Conservation (phyloP, 495 filamentous ascomycete genomes). For the Thermothielavioides terrestris region DNA sequence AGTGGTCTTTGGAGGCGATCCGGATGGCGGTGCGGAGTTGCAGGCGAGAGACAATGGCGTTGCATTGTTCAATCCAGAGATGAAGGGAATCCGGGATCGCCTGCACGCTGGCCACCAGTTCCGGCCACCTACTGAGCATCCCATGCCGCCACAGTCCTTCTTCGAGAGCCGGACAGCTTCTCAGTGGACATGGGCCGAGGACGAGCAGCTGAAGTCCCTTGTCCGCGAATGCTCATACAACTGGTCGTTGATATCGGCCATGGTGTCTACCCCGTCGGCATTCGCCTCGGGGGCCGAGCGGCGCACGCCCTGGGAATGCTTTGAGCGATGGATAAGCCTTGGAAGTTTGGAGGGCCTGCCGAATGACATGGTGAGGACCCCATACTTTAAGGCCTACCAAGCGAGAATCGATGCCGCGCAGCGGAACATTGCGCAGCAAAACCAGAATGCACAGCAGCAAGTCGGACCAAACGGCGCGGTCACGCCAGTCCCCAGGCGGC, state of each 20-base stretch:
- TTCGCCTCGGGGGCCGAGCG: slow-evolving; percentile 80
- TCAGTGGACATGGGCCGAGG: slow-evolving; percentile 83
- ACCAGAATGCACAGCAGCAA: slow-evolving; percentile 47
- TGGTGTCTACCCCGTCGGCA: slow-evolving; percentile 60
- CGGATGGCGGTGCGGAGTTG: slow-evolving; percentile 33
- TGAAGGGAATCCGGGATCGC: slow-evolving; percentile 80
- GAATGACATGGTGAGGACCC: slow-evolving; percentile 83
- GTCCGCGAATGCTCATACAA: slow-evolving; percentile 94
- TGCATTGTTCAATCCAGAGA: slow-evolving; percentile 81
- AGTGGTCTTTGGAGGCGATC: slow-evolving; percentile 36
- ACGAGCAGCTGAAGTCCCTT: slow-evolving; percentile 74
- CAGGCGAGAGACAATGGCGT: slow-evolving; percentile 69
- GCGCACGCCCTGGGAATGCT: slow-evolving; percentile 96
- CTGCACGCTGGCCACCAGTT: slow-evolving; percentile 91
- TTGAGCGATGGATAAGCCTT: slow-evolving; percentile 86
- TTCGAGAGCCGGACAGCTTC: slow-evolving; percentile 79
- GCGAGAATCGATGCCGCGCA: slow-evolving; percentile 72
- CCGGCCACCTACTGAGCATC: slow-evolving; percentile 79
- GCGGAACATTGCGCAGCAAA: slow-evolving; percentile 50
- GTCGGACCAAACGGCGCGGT: slow-evolving; percentile 49
- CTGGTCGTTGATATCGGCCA: slow-evolving; percentile 84
- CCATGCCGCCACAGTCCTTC: slow-evolving; percentile 80
- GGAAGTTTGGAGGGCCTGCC: slow-evolving; percentile 80
- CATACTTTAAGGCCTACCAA: slow-evolving; percentile 84
- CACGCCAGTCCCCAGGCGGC: slow-evolving; percentile 47